Conservation (phyloP, 139 green algal genomes). For the Dunaliella sp. region DNA sequence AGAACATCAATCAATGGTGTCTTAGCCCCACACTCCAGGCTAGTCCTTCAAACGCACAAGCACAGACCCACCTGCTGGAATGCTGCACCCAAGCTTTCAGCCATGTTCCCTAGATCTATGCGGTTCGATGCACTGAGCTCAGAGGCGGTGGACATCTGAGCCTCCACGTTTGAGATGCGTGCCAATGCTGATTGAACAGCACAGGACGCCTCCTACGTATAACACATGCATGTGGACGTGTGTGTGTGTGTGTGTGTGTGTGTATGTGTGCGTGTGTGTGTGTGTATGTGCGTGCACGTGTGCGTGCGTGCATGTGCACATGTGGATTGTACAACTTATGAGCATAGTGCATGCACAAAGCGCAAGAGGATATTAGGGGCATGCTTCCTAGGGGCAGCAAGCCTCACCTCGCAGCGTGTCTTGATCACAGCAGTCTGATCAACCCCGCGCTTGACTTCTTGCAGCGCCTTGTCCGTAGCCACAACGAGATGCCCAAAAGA, state of each 20-base stretch:
- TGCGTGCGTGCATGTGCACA: background rate
- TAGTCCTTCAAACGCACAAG: no score
- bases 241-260: background rate
- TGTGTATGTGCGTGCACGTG: background rate
- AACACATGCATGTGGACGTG: no score
- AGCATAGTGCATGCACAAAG: no score
- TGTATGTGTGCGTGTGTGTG: background rate
- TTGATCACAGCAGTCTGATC: background rate
- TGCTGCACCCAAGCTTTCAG: background rate
- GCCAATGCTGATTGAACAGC: background rate
- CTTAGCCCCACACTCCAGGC: no score
- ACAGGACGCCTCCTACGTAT: background rate
- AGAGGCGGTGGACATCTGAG: background rate
- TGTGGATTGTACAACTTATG: background rate
- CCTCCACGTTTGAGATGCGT: background rate
- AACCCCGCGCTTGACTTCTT: background rate
- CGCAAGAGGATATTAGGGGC: no score
- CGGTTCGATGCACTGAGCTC: background rate
- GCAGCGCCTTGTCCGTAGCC: background rate
- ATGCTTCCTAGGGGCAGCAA: no score
- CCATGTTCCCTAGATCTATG: background rate
- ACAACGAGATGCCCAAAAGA: background rate
- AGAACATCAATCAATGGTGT: no score
- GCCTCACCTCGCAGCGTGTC: no score
- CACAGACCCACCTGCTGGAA: background rate